phyloP scores from a whole-genome alignment of 2,329 filamentous ascomycete species.

The Macrophomina pseudophaseolina region DNA sequence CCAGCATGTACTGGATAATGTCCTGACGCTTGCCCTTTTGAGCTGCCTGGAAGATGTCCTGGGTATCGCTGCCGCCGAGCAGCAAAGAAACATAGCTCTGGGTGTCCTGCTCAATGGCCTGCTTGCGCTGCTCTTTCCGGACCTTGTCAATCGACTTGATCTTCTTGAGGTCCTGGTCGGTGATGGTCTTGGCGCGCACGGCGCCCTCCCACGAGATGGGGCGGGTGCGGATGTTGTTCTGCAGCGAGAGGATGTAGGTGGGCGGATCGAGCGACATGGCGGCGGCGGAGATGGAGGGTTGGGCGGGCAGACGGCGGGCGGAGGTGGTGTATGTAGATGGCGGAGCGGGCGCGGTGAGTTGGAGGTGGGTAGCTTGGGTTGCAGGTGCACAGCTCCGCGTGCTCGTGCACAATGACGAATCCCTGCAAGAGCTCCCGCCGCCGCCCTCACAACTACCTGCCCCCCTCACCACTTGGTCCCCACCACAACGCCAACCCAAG shows the following conservation, averaged over 20 bases:
- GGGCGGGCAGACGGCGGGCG: conserved; percentile 4
- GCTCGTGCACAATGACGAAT: conserved; percentile 26
- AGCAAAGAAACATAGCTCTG: conserved; percentile 81
- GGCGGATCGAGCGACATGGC: conserved; percentile 90
- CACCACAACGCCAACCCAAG: neutral
- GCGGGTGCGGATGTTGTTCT: conserved; percentile 95
- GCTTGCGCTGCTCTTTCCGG: conserved; percentile 85
- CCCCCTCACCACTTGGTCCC: neutral
- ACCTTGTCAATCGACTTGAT: conserved; percentile 97
- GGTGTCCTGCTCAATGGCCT: conserved; percentile 79
- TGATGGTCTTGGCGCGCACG: conserved; percentile 90
- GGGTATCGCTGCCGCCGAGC: conserved; percentile 68
- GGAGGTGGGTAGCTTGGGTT: conserved; percentile 26
- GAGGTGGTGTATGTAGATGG: conserved; percentile 11
- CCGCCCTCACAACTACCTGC: neutral
- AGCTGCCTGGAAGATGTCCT: conserved; percentile 78
- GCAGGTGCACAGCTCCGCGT: conserved; percentile 22
- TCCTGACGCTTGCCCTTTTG: conserved; percentile 79
- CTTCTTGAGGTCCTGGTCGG: conserved; percentile 89
- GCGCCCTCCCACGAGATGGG: conserved; percentile 98
- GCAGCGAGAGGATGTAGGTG: conserved; percentile 83
- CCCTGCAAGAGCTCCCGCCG: conserved; percentile 23
- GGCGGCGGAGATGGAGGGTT: conserved; percentile 28
- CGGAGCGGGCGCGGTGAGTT: neutral
- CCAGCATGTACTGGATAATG: conserved; percentile 93